Percentiles rank a stretch among this genome's conserved stretches.
phyloP scores from a whole-genome alignment of 2,329 filamentous ascomycete genomes.

The Ophiostoma piceae region DNA sequence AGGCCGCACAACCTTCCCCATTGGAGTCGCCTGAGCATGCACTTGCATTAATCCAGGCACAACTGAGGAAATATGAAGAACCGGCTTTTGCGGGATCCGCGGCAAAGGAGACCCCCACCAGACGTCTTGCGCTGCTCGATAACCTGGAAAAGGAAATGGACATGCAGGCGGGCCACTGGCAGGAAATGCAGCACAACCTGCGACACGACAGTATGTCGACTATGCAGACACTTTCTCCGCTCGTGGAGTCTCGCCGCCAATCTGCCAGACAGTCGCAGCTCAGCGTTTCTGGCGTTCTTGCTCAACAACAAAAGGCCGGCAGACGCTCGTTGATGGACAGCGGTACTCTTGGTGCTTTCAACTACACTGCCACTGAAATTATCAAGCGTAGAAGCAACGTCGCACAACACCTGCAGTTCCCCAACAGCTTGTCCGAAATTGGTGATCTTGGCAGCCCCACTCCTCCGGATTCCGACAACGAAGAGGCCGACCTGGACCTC shows the following conservation, averaged over 20 bases:
- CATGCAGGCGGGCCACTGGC: slow-evolving; percentile 55
- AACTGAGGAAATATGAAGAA: slow-evolving; percentile 47
- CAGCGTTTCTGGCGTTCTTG: neutral
- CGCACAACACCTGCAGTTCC: slow-evolving; percentile 15
- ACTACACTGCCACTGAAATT: slow-evolving; percentile 12
- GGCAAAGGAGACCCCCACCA: slow-evolving; percentile 38
- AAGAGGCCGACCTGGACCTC: slow-evolving; percentile 33
- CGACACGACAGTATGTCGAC: slow-evolving; percentile 49
- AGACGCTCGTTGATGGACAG: slow-evolving; percentile 1
- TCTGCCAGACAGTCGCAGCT: neutral
- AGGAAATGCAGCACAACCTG: slow-evolving; percentile 50
- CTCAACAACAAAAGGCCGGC: neutral
- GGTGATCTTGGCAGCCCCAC: slow-evolving; percentile 49
- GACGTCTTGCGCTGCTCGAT: slow-evolving; percentile 48
- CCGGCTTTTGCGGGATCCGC: slow-evolving; percentile 29
- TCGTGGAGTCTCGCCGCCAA: slow-evolving; percentile 13
- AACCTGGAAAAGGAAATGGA: slow-evolving; percentile 60
- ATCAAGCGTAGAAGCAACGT: neutral
- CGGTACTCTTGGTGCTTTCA: neutral
- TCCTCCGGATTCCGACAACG: slow-evolving; percentile 49
- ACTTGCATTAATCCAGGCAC: slow-evolving; percentile 47
- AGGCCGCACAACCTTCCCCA: slow-evolving; percentile 47
- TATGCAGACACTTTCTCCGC: slow-evolving; percentile 35
- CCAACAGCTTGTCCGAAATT: slow-evolving; percentile 35
- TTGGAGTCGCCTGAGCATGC: slow-evolving; percentile 49